Base-by-base conservation (phyloP, 176 grass and related monocot genomes). In the Ensete glaucum region DNA sequence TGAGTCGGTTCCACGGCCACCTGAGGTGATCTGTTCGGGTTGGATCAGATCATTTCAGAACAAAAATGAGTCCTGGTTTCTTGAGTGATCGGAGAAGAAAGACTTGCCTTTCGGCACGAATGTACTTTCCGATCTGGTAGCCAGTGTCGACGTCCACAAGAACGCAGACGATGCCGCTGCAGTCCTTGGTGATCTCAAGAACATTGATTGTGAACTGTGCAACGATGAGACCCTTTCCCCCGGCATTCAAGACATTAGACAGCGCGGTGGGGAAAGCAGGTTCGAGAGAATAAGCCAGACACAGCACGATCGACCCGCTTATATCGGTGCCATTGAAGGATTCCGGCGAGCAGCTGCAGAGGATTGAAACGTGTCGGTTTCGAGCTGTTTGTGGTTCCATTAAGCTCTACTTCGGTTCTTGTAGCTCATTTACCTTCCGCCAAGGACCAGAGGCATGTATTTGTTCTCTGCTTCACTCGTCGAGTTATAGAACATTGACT, bases 141-240 rank as follows among this genome's bases (percentile, higher is more conserved):
- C 17, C 67, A 1, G 72, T 51, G 15, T 72, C 78, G 2, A 52
- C 34, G 78, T 80, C 78, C 0, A 72, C 78, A 2, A 62, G 29
- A 53, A 72, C 78, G 63, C 68, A 62, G 11, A 69, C 48, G 54
- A 72, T 11, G 19, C 67, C 55, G 11, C 12, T 5, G 54, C 54
- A 63, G 6, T 52, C 19, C 6, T 11, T 0, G 9, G 60, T 22
- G 9, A 8, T 3, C 0, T 71, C 66, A 6, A 80, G 54, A 11
- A 72, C 12, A 50, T 80, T 53, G 34, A 7, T 50, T 2, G 67
- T 80, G 78, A 71, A 58, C 20, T 26, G 34, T 11, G 20, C 54
- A 8, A 72, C 50, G 9, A 79, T 79, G 12, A 79, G 17, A 8
- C 77, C 77, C n/a, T 22, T 48, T 15, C 27, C 77, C 1, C 77